Evolutionary conservation across 768 basidiomycete genomes (phyloP).

Genomic region (Calocera cornea): DNA sequence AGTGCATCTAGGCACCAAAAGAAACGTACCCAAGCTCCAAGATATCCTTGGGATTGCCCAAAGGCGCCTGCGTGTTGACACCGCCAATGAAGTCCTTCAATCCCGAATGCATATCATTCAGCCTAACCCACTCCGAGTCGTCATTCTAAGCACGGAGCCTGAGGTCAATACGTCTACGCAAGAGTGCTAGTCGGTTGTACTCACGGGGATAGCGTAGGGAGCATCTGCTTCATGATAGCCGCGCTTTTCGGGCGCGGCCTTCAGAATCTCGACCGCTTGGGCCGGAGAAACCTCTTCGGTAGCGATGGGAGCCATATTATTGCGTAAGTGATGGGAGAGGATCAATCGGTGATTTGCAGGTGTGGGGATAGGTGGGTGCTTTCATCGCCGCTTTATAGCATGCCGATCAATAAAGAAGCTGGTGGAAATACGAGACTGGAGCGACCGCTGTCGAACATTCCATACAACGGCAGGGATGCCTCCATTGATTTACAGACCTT

Average conservation of each 20-base stretch:
- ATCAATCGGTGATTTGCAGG: not conserved
- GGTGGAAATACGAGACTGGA: not conserved
- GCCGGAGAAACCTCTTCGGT: not conserved
- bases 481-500: not conserved
- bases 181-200: not conserved
- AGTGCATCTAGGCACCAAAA: not conserved
- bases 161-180: not conserved
- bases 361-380: not conserved
- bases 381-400: not conserved
- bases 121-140: slow-evolving; percentile 10
- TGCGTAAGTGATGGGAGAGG: not conserved
- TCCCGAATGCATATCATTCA: slow-evolving; percentile 18
- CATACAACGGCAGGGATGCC: not conserved
- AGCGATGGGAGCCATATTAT: not conserved
- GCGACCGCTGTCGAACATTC: not conserved
- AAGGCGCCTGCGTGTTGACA: slow-evolving; percentile 11
- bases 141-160: not conserved
- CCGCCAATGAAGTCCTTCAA: slow-evolving; percentile 16
- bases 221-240: not conserved
- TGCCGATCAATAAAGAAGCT: not conserved
- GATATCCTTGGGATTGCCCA: slow-evolving; percentile 17
- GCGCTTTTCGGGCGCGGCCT: not conserved
- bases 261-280: not conserved
- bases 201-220: not conserved
- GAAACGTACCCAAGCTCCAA: slow-evolving; percentile 18